A percentile compares a stretch with the other conserved stretches of the same genome.
These are phyloP conservation scores for Dysphania ambrosioides DNA, from an alignment of 148 eudicot species.

Conservation along the genomic window DNA sequence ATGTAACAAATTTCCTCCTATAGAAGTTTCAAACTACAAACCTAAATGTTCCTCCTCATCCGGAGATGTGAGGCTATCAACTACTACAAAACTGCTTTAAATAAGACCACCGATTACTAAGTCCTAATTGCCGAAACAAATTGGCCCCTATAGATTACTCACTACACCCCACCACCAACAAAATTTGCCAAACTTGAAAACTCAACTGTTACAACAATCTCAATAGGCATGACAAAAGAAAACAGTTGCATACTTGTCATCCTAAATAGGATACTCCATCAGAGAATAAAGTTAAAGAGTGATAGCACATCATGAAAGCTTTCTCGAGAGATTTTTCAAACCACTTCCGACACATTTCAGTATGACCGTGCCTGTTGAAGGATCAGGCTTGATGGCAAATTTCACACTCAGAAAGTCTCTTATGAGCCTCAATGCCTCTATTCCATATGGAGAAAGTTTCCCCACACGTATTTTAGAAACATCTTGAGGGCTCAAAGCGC, in stretches of 20 bases:
- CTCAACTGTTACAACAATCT: background rate
- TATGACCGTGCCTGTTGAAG: conserved; percentile 65
- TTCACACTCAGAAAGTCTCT: conserved; percentile 68
- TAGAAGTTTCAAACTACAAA: background rate
- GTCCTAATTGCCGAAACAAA: background rate
- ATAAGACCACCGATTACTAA: background rate
- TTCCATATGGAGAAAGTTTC: conserved; percentile 71
- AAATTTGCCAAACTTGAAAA: background rate
- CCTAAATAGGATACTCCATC: background rate
- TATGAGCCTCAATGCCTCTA: conserved; percentile 63
- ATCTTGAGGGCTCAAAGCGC: conserved; percentile 89
- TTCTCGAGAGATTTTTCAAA: conserved; percentile 70
- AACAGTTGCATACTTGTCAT: background rate
- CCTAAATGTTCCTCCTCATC: background rate
- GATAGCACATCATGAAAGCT: conserved; percentile 44
- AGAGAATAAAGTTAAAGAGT: background rate
- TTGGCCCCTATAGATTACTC: background rate
- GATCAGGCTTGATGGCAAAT: conserved; percentile 82
- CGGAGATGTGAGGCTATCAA: too few relatives aligned
- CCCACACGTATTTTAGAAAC: conserved; percentile 91
- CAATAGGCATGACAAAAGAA: too few relatives aligned
- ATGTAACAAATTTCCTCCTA: background rate
- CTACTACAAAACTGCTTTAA: too few relatives aligned
- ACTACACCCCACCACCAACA: background rate
- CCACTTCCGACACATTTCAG: conserved; percentile 89